These are phyloP conservation scores for Eutrema japonicum DNA, from an alignment of 345 rosid species.

Conservation along the genomic window DNA sequence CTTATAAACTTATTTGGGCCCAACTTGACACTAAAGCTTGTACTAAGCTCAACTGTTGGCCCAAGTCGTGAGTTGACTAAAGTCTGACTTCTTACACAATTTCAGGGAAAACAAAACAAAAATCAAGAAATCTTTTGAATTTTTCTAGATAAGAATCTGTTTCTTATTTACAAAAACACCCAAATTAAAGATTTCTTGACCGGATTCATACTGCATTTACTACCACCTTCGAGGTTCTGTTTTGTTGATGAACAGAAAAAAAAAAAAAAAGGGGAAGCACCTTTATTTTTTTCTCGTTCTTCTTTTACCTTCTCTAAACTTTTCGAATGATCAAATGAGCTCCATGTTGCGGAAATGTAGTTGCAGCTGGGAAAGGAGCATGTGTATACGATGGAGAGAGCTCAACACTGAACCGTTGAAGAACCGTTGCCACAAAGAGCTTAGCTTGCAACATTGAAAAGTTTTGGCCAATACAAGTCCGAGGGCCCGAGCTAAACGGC, in stretches of 20 bases:
- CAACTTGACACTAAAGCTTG: too few species aligned
- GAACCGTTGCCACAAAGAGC: constrained; percentile 48
- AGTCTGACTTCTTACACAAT: neutral
- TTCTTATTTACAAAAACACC: constrained; percentile 36
- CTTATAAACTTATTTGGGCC: too few species aligned
- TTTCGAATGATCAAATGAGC: constrained; percentile 48
- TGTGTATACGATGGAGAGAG: constrained; percentile 55
- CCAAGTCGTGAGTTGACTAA: too few species aligned
- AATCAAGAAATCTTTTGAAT: constrained; percentile 6
- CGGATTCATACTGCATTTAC: constrained; percentile 23
- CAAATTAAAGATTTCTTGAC: constrained; percentile 29
- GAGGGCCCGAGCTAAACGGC: constrained; percentile 55
- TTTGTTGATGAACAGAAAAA: constrained; percentile 15
- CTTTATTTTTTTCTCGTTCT: neutral
- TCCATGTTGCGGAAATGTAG: constrained; percentile 56
- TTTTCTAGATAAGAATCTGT: neutral
- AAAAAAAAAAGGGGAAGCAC: constrained; percentile 12
- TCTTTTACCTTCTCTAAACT: constrained; percentile 11
- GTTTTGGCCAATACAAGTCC: constrained; percentile 61
- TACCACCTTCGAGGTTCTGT: constrained; percentile 7
- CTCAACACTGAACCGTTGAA: constrained; percentile 51
- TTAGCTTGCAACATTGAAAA: constrained; percentile 56
- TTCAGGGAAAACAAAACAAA: neutral
- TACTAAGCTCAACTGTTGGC: too few species aligned
- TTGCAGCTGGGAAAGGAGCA: constrained; percentile 50